Evolutionary conservation across 2,329 filamentous ascomycete genomes (phyloP), one percentile per base, ranked within the genome.

Genomic region (Pleochaeta shiraiana): DNA sequence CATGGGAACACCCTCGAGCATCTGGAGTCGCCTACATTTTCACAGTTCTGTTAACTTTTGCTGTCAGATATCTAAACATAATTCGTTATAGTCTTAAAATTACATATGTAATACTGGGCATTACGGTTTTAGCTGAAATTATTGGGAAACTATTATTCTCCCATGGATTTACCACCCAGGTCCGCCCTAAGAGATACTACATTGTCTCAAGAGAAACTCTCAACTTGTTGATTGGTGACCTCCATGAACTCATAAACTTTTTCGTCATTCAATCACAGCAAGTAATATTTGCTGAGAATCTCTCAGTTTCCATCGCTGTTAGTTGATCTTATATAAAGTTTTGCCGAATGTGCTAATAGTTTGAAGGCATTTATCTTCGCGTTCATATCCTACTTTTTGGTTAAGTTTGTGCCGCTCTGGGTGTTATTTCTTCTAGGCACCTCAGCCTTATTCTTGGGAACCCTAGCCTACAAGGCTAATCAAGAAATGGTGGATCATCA

Each of bases 371-470:
- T 81, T 67, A 63, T 84, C 63, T 77, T 77, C 67, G 79, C 84
- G 60, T 84, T 87, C 74, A 68, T 86, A 67, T 83, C 83, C 28
- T 87, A 87, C 76, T 83, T 79, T 73, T 77, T 87, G 45, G 80
- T 85, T 74, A 87, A 86, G 78, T 76, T 87, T 67, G 79, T 87
- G 60, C 84, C 84, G 39, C 81, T 85, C 77, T 87, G 84, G 84
- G 83, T 82, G 39, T 80, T 87, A 68, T 77, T 82, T 59, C 74
- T 87, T 68, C 77, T 86, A 69, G 76, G 75, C 67, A 82, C 81
- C 65, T 81, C 81, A 14, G 73, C 82, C 62, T 71, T 80, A 66
- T 87, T 87, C 77, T 76, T 84, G 65, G 77, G 76, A 14, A 84
- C 84, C 33, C 77, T 87, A 63, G 70, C 86, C 72, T 87, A 87